phyloP scores from a whole-genome alignment of 345 rosid species.

The Heritiera littoralis region DNA sequence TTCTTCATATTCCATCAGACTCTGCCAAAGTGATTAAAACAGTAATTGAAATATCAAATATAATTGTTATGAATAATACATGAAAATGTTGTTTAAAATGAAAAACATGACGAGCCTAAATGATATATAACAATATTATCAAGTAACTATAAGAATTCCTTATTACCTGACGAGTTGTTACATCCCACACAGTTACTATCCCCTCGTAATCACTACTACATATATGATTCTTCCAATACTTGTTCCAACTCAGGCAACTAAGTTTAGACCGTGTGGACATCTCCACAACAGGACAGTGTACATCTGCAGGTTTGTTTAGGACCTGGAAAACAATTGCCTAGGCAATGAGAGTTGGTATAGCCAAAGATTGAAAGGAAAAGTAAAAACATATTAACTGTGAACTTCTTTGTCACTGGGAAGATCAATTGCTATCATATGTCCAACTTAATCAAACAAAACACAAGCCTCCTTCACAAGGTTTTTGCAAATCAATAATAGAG shows the following conservation, averaged over 20 bases:
- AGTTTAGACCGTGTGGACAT: constrained; percentile 96
- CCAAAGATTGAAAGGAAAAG: background rate
- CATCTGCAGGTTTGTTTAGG: constrained; percentile 72
- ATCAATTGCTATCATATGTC: constrained; percentile 1
- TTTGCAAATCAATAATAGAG: background rate
- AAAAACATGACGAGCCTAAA: background rate
- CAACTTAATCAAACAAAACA: constrained; percentile 8
- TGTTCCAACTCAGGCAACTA: constrained; percentile 99
- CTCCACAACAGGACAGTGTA: constrained; percentile 89
- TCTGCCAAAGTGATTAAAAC: constrained; percentile 40
- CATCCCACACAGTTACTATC: constrained; percentile 98
- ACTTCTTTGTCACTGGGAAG: constrained; percentile 5
- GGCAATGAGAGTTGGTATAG: background rate
- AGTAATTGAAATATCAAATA: constrained; percentile 9
- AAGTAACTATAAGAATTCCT: background rate
- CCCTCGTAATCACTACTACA: constrained; percentile 99
- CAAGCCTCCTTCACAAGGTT: background rate
- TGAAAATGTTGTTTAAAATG: background rate
- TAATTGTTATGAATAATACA: background rate
- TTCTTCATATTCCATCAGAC: constrained; percentile 98
- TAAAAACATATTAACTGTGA: background rate
- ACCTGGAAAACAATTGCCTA: constrained; percentile 52
- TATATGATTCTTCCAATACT: constrained; percentile 82
- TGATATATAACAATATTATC: background rate
- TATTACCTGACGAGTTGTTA: constrained; percentile 84